A percentile compares a stretch with the other conserved stretches of the same genome.
Conservation (phyloP, 2,329 filamentous ascomycete species). For the Magnaporthiopsis rhizophila region DNA sequence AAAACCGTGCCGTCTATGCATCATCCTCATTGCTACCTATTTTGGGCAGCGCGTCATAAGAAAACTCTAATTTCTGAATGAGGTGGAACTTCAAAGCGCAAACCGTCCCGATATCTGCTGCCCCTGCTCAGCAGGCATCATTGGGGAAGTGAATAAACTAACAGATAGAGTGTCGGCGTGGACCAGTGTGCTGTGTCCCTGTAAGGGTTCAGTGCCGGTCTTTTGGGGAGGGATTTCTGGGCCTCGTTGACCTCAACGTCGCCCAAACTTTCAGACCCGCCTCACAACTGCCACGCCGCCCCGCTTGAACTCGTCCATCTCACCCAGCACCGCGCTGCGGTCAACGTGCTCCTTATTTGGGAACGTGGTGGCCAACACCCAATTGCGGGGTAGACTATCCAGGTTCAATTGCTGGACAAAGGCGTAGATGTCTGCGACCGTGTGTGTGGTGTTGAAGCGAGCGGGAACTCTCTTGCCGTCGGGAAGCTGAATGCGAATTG, state of each 20-base stretch:
- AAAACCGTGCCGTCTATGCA: background rate
- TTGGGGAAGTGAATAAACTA: background rate
- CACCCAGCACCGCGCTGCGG: constrained; percentile 48
- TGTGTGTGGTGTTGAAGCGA: constrained; percentile 74
- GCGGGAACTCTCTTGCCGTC: constrained; percentile 71
- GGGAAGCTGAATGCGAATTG: constrained; percentile 68
- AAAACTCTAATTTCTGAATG: background rate
- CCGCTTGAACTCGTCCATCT: constrained; percentile 57
- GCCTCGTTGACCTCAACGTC: too few species aligned
- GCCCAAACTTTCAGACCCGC: constrained; percentile 28
- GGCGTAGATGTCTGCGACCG: constrained; percentile 67
- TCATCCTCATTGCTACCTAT: background rate
- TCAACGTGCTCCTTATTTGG: constrained; percentile 74
- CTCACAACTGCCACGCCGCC: constrained; percentile 60
- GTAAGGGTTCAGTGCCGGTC: background rate
- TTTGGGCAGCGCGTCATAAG: background rate
- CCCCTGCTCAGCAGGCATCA: background rate
- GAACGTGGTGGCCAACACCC: constrained; percentile 75
- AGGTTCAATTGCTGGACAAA: constrained; percentile 62
- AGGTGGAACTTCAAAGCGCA: background rate
- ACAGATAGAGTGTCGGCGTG: background rate
- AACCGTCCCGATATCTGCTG: background rate
- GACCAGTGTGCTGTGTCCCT: background rate
- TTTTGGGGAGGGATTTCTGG: background rate
- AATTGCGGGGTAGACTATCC: constrained; percentile 48